Evolutionary conservation across 2,329 filamentous ascomycete species (phyloP).

Genomic region (Neoascochyta sp.): DNA sequence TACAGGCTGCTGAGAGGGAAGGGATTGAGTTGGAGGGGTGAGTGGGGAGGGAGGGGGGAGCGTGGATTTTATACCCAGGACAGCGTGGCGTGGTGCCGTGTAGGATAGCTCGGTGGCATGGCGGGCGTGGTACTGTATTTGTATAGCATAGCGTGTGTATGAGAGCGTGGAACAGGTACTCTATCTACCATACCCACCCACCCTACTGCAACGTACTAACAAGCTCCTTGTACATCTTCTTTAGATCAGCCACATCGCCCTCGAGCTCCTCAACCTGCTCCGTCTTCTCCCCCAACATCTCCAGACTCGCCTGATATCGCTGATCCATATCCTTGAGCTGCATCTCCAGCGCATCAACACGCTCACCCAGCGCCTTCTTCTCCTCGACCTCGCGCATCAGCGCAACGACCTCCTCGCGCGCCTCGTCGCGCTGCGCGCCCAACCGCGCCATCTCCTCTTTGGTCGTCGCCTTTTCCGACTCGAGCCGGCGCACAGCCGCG

Average conservation of each 20-base stretch:
- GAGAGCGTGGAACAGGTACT: neutral
- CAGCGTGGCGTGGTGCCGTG: conserved; percentile 6
- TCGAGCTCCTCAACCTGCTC: conserved; percentile 88
- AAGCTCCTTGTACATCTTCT: conserved; percentile 92
- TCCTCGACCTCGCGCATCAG: conserved; percentile 83
- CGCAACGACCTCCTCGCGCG: conserved; percentile 82
- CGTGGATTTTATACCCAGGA: conserved; percentile 8
- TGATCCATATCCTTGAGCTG: conserved; percentile 66
- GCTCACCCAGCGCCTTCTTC: conserved; percentile 58
- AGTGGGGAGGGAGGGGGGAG: neutral
- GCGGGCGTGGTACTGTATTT: too few relatives aligned
- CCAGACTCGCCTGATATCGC: conserved; percentile 84
- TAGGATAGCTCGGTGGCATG: too few relatives aligned
- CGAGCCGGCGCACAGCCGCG: conserved; percentile 82
- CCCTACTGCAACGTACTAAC: conserved; percentile 64
- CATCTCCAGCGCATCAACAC: conserved; percentile 62
- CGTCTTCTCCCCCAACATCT: conserved; percentile 95
- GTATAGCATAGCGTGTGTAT: neutral
- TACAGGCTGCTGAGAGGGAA: conserved; percentile 75
- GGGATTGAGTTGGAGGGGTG: conserved; percentile 61
- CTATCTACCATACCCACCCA: neutral
- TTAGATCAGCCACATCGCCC: conserved; percentile 86
- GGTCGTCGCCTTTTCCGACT: conserved; percentile 83
- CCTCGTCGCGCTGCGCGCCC: conserved; percentile 82
- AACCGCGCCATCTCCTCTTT: conserved; percentile 83